Evolutionary conservation across 306 rosid species (phyloP).

Genomic region (Vigna trinervia): DNA sequence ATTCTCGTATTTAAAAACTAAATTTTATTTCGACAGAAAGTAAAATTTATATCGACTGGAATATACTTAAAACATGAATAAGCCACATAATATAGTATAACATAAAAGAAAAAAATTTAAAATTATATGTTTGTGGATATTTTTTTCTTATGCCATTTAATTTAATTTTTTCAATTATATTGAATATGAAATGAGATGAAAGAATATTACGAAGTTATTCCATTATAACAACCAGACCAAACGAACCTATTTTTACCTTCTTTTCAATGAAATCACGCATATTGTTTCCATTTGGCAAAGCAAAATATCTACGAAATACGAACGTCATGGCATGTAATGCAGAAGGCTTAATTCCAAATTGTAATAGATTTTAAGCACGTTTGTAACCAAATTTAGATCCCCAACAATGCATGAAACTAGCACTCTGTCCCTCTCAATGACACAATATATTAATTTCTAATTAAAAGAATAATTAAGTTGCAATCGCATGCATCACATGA

Average conservation of each 20-base stretch:
- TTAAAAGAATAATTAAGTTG: background rate
- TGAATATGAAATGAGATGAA: background rate
- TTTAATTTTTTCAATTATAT: too few species aligned
- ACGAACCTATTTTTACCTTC: background rate
- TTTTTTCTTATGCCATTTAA: too few species aligned
- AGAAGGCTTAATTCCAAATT: conserved; percentile 32
- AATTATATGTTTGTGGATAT: too few species aligned
- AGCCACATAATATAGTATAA: too few species aligned
- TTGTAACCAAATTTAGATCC: conserved; percentile 29
- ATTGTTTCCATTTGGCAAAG: background rate
- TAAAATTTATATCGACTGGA: too few species aligned
- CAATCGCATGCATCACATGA: background rate
- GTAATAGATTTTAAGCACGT: conserved; percentile 21
- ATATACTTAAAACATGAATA: too few species aligned
- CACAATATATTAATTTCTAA: background rate
- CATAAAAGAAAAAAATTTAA: too few species aligned
- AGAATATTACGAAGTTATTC: background rate
- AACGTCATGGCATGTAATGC: conserved; percentile 19
- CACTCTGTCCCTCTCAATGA: conserved; percentile 11
- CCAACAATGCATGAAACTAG: background rate
- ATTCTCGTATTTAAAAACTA: too few species aligned
- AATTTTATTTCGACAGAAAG: too few species aligned
- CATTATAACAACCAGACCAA: background rate
- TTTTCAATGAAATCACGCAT: background rate
- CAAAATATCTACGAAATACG: background rate